phyloP scores from a whole-genome alignment of 176 grass and related monocot genomes.

The Aegilops umbellulata region DNA sequence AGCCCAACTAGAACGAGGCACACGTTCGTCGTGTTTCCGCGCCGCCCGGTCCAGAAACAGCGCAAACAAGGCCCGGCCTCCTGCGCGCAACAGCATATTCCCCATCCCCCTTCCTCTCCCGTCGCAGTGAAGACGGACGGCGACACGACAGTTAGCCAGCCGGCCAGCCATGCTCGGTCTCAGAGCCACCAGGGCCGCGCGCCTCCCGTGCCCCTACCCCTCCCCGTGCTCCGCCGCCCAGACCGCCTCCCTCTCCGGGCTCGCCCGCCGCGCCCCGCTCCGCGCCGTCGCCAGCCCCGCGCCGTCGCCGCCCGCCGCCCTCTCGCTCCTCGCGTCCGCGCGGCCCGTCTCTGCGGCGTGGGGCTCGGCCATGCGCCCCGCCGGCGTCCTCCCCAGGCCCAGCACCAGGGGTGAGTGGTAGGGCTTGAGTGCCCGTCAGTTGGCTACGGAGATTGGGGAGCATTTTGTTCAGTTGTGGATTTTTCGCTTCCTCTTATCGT shows the following conservation, averaged over 20 bases:
- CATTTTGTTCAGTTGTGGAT: not conserved
- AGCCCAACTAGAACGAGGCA: too few relatives aligned
- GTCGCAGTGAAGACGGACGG: not conserved
- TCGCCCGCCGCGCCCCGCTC: slow-evolving; percentile 21
- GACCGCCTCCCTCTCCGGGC: slow-evolving; percentile 18
- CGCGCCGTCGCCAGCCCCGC: not conserved
- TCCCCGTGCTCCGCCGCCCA: not conserved
- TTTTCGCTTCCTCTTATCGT: not conserved
- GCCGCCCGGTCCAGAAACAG: too few relatives aligned
- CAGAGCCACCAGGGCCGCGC: slow-evolving; percentile 32
- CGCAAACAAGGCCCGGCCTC: too few relatives aligned
- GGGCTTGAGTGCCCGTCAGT: not conserved
- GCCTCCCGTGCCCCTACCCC: slow-evolving; percentile 13
- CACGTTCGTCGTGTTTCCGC: too few relatives aligned
- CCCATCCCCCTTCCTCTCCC: too few relatives aligned
- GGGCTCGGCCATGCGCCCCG: slow-evolving; percentile 9
- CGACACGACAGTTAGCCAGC: not conserved
- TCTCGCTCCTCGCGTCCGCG: slow-evolving; percentile 32
- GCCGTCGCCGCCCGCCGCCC: slow-evolving; percentile 16
- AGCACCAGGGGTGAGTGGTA: slow-evolving; percentile 44
- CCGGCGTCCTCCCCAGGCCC: not conserved
- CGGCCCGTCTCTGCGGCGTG: slow-evolving; percentile 12
- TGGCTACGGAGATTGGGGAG: not conserved
- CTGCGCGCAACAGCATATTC: too few relatives aligned
- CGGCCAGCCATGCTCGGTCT: slow-evolving; percentile 31